Evolutionary conservation across 805 yeast genomes (phyloP).

Genomic region (Hanseniaspora occidentalis): DNA sequence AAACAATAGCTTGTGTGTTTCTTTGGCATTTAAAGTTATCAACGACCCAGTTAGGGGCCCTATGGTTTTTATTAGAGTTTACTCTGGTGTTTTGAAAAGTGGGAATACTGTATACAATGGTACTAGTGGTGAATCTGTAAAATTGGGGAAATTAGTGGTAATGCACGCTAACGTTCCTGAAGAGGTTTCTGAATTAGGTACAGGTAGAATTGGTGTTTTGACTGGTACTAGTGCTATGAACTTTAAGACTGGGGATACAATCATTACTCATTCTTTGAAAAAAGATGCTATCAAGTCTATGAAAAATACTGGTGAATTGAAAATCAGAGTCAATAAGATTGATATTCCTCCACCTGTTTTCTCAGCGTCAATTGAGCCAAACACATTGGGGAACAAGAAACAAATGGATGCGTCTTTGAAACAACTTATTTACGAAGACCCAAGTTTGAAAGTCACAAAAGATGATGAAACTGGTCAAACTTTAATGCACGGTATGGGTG

Average conservation of each 20-base stretch:
- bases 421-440: slow-evolving; percentile 73
- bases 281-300: slow-evolving; percentile 38
- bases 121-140: slow-evolving; percentile 50
- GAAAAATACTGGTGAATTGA: slow-evolving; percentile 23
- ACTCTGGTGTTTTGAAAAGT: slow-evolving; percentile 61
- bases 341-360: slow-evolving; percentile 87
- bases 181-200: slow-evolving; percentile 45
- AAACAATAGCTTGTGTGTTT: slow-evolving; percentile 52
- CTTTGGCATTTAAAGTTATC: slow-evolving; percentile 83
- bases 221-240: slow-evolving; percentile 35
- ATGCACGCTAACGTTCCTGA: slow-evolving; percentile 86
- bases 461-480: slow-evolving; percentile 89
- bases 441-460: slow-evolving; percentile 57
- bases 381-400: slow-evolving; percentile 67
- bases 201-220: slow-evolving; percentile 83
- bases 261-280: slow-evolving; percentile 47
- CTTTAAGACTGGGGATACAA: slow-evolving; percentile 82
- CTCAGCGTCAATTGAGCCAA: slow-evolving; percentile 73
- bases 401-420: slow-evolving; percentile 59
- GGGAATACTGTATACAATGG: slow-evolving; percentile 48
- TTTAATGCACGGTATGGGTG: slow-evolving; percentile 95
- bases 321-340: slow-evolving; percentile 57
- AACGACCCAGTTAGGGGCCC: slow-evolving; percentile 76
- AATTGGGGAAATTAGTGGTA: slow-evolving; percentile 53
- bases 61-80: slow-evolving; percentile 78